Evolutionary conservation across 176 grass and related monocot species (phyloP).

Genomic region (Metroxylon sagu): DNA sequence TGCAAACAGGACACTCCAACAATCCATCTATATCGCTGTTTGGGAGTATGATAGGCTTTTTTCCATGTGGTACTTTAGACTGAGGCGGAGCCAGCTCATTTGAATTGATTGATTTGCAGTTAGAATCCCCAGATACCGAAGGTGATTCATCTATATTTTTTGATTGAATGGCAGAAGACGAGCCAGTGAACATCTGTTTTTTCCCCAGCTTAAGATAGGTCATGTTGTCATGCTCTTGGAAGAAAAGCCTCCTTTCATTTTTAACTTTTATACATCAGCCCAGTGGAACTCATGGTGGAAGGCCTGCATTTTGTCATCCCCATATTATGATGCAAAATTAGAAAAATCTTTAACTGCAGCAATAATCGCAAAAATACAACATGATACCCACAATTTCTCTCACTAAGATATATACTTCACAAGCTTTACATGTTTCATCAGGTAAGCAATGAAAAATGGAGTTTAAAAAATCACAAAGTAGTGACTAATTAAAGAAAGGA

Average conservation of each 20-base stretch:
- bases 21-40: slow-evolving; percentile 17
- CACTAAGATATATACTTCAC: too few species aligned
- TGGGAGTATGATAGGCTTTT: slow-evolving; percentile 4
- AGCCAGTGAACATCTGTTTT: slow-evolving; percentile 6
- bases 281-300: neutral
- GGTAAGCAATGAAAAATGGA: too few species aligned
- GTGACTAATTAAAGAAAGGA: too few species aligned
- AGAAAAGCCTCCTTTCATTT: slow-evolving; percentile 6
- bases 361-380: too few species aligned
- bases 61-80: slow-evolving; percentile 1
- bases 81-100: neutral
- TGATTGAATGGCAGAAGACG: slow-evolving; percentile 7
- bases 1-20: slow-evolving; percentile 20
- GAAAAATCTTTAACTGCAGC: too few species aligned
- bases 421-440: too few species aligned
- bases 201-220: slow-evolving; percentile 17
- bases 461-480: too few species aligned
- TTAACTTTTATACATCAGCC: neutral
- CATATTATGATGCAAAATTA: too few species aligned
- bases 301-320: too few species aligned
- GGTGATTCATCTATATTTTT: slow-evolving; percentile 15
- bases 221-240: neutral
- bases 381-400: too few species aligned
- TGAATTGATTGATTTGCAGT: neutral
- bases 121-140: slow-evolving; percentile 3